phyloP scores from a whole-genome alignment of 1,284 basidiomycete species.

The Vanrija humicola region DNA sequence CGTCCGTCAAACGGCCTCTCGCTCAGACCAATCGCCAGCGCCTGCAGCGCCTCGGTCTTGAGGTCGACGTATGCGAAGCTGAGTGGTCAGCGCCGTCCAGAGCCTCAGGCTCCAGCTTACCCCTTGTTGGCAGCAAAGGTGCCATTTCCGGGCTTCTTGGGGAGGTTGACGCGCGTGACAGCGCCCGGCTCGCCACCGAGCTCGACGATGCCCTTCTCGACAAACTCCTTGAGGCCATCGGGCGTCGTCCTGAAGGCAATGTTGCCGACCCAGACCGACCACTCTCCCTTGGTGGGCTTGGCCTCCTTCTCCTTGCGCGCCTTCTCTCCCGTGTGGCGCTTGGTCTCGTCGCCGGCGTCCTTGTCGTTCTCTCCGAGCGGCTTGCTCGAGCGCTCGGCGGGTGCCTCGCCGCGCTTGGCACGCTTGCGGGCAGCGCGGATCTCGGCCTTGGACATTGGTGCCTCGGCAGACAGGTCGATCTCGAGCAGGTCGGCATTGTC shows the following conservation, averaged over 20 bases:
- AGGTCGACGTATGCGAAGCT: slow-evolving; percentile 98
- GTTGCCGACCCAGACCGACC: slow-evolving; percentile 91
- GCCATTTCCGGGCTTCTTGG: slow-evolving; percentile 46
- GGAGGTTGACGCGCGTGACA: slow-evolving; percentile 56
- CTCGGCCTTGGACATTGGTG: slow-evolving; percentile 49
- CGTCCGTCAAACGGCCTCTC: slow-evolving; percentile 81
- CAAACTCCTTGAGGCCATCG: slow-evolving; percentile 65
- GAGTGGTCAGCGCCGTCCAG: neutral
- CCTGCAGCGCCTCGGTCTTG: slow-evolving; percentile 67
- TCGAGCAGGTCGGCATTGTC: slow-evolving; percentile 36
- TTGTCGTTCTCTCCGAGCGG: slow-evolving; percentile 40
- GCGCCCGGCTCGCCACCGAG: slow-evolving; percentile 32
- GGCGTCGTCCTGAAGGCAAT: slow-evolving; percentile 83
- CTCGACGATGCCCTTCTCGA: slow-evolving; percentile 59
- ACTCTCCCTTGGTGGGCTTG: slow-evolving; percentile 57
- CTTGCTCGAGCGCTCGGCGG: slow-evolving; percentile 15
- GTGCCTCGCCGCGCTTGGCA: slow-evolving; percentile 31
- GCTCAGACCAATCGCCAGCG: slow-evolving; percentile 69
- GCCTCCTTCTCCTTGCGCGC: slow-evolving; percentile 54
- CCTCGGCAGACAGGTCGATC: slow-evolving; percentile 44
- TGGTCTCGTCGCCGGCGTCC: slow-evolving; percentile 4
- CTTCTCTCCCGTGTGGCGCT: slow-evolving; percentile 56
- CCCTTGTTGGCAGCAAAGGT: slow-evolving; percentile 53
- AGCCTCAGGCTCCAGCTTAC: slow-evolving; percentile 32
- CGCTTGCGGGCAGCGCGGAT: slow-evolving; percentile 43